Base-by-base conservation (phyloP, 805 yeast genomes). In the Kodamaea kaohsiungensis region DNA sequence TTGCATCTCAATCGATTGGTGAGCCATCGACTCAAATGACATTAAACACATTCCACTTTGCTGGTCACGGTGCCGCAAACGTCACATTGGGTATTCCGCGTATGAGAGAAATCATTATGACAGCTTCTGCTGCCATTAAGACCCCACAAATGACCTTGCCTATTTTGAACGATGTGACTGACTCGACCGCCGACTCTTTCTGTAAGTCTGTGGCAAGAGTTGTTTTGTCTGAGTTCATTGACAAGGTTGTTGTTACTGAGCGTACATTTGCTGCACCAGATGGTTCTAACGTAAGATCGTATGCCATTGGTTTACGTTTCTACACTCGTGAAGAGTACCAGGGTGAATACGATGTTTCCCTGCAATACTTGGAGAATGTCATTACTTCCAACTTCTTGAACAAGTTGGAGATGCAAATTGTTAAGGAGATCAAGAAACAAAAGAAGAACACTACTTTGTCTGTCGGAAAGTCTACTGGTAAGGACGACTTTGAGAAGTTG, bases 1-100 rank as follows among this genome's bases (percentile, higher is more conserved):
- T 96, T 75, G 99, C 99, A 7, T 88, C 98, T 18, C 98, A 95
- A 76, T 91, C 98, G 52, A 87, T 95, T 70, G 99, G 99, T 75
- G 99, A 95, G 75, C 99, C 99, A 50, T 91, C 98, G 3, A 95
- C 99, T 2, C 99, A 95, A 78, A 95, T 95, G 99, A 95, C 99
- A 15, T 83, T 90, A 66, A 90, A 90, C 72, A 90, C 97, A 47
- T 90, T 90, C 90, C 97, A 95, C 79, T 95, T 95, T 68, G 99
- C 99, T 64, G 99, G 99, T 71, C 99, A 96, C 77, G 99, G 99
- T 85, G 99, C 99, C 55, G 99, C 99, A 46, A 95, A 95, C 75
- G 99, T 95, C 60, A 95, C 99, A 0, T 81, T 95, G 65, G 99
- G 99, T 88, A 95, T 95, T 69, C 99, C 99, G 43, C 97, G 99